Evolutionary conservation across 164 flowering plant genomes (phyloP).

Genomic region (Aristolochia californica): DNA sequence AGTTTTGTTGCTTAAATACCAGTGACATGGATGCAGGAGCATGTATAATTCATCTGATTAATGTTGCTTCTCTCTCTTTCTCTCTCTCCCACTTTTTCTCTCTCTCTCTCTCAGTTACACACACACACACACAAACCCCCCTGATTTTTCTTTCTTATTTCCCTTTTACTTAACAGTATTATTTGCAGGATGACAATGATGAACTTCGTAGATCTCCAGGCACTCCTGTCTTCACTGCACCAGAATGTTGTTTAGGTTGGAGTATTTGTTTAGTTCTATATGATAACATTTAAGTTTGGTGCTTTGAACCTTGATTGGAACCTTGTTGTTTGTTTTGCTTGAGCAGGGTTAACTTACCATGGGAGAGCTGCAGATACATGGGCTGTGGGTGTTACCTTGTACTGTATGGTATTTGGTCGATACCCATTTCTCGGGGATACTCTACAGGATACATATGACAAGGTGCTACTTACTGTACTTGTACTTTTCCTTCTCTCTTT

Average conservation of each 20-base stretch:
- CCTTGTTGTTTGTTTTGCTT: constrained; percentile 1
- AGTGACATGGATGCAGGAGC: neutral
- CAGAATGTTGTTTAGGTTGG: constrained; percentile 67
- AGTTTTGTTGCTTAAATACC: neutral
- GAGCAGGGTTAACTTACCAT: constrained; percentile 69
- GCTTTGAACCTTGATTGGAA: too few species aligned
- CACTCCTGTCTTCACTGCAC: constrained; percentile 59
- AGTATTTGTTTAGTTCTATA: neutral
- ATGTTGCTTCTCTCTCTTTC: neutral
- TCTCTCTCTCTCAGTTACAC: neutral
- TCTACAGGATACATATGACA: constrained; percentile 87
- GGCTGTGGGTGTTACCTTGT: constrained; percentile 93
- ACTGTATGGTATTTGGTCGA: constrained; percentile 61
- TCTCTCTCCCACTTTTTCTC: neutral
- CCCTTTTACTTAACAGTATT: neutral
- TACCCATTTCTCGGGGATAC: constrained; percentile 93
- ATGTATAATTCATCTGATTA: too few species aligned
- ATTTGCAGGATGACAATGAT: constrained; percentile 69
- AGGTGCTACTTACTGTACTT: constrained; percentile 27
- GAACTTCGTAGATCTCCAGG: constrained; percentile 73
- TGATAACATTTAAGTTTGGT: neutral
- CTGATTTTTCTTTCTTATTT: neutral
- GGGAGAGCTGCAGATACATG: constrained; percentile 94
- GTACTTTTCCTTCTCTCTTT: neutral
- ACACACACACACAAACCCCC: neutral